Percentiles rank a stretch among this genome's conserved stretches.
Conservation (phyloP, 2,329 filamentous ascomycete species). For the Ophiostoma sp. region DNA sequence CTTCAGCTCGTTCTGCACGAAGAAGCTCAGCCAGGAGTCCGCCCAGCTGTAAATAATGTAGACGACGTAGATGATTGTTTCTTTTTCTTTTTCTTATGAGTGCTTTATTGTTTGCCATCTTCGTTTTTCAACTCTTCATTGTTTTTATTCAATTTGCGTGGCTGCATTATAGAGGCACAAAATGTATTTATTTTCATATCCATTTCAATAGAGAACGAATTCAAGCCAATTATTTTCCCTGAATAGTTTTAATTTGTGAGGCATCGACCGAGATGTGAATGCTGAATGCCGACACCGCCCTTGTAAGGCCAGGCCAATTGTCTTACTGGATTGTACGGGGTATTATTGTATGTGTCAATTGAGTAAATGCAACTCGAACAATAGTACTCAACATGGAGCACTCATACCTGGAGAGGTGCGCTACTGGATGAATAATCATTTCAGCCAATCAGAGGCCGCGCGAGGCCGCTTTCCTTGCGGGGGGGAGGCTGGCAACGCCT, state of each 20-base stretch:
- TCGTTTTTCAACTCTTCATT: neutral
- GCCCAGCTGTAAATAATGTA: conserved; percentile 41
- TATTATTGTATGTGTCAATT: too few relatives aligned
- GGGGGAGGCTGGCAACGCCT: neutral
- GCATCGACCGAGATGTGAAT: neutral
- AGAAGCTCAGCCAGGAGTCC: conserved; percentile 49
- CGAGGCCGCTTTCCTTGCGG: neutral
- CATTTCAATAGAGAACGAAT: neutral
- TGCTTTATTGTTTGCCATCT: neutral
- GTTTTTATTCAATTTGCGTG: neutral
- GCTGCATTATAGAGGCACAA: neutral
- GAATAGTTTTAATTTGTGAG: neutral
- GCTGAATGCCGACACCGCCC: neutral
- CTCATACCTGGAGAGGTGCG: neutral
- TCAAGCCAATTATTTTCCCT: neutral
- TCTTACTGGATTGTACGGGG: too few relatives aligned
- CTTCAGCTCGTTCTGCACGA: conserved; percentile 71
- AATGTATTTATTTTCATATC: neutral
- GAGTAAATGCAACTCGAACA: neutral
- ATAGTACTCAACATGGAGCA: neutral
- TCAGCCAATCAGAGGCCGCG: neutral
- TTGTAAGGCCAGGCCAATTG: neutral
- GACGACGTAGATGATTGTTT: too few relatives aligned
- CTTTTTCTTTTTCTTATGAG: neutral
- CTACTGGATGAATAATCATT: neutral